phyloP scores from a whole-genome alignment of 257 asterid species.

The Orobanche coerulescens region DNA sequence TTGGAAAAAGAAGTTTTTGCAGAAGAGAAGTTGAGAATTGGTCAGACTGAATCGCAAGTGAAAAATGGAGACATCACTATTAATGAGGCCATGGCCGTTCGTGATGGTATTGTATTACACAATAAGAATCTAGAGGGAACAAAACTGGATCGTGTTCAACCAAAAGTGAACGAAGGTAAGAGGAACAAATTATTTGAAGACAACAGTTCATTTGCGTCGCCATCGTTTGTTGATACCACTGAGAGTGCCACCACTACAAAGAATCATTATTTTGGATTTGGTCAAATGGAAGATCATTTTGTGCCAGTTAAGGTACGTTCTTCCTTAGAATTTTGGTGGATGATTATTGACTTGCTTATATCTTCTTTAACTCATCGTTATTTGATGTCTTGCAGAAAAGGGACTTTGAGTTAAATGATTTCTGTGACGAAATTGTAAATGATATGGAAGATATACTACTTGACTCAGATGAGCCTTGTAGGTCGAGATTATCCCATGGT shows the following conservation, averaged over 20 bases:
- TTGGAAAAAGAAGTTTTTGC: slow-evolving; percentile 1
- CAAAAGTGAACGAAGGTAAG: slow-evolving; percentile 28
- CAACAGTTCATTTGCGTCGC: slow-evolving; percentile 23
- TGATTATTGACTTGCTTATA: not conserved
- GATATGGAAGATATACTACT: slow-evolving; percentile 95
- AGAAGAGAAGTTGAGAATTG: slow-evolving; percentile 19
- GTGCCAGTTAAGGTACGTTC: slow-evolving; percentile 41
- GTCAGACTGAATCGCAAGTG: slow-evolving; percentile 25
- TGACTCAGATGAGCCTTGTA: slow-evolving; percentile 56
- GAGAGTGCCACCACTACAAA: slow-evolving; percentile 9
- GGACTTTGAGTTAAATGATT: slow-evolving; percentile 46
- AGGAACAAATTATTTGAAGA: slow-evolving; percentile 28
- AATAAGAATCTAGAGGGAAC: slow-evolving; percentile 22
- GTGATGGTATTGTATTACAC: slow-evolving; percentile 21
- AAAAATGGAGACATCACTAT: slow-evolving; percentile 21
- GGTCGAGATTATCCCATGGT: slow-evolving; percentile 36
- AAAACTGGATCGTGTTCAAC: slow-evolving; percentile 23
- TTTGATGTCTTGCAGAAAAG: slow-evolving; percentile 41
- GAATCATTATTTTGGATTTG: slow-evolving; percentile 31
- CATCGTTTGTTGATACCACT: slow-evolving; percentile 28
- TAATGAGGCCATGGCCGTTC: slow-evolving; percentile 25
- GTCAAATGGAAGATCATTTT: slow-evolving; percentile 58
- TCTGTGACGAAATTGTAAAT: slow-evolving; percentile 70
- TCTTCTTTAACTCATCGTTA: slow-evolving; percentile 1
- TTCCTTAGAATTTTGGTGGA: slow-evolving; percentile 2